Evolutionary conservation across 805 yeast species (phyloP), one percentile per base, ranked within the genome.

Genomic region (Starmerella riodocensis): DNA sequence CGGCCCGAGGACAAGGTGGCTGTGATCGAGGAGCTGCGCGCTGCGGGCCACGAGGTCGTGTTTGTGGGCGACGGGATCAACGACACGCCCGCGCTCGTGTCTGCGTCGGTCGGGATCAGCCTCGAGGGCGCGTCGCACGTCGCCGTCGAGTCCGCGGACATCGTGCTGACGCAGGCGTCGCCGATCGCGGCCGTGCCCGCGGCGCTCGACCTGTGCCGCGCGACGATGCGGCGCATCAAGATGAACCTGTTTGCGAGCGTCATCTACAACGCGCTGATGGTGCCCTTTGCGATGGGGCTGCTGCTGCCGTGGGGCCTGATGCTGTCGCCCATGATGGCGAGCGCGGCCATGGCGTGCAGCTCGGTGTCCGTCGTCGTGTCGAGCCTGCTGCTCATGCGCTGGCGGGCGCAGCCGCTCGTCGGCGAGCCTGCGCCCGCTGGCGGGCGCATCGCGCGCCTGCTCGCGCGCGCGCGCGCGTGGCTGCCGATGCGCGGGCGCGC

Each of bases 21-120:
- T 23, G 66, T 83, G 25, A 74, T 91, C 18, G 60, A 62, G 25
- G 31, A 36, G 3, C 39, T 52, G 29, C 65, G 67, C 35, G 61
- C 83, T 40, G 81, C 77, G 52, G 57, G 54, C 13, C 38, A 42
- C 11, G 36, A 32, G n/a, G 78, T 91, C 30, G 88, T 86, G 5
- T 85, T 93, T 66, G 78, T 91, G 18, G 99, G 99, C 28, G 99
- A 91, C 61, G 99, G 99, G 43, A 82, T 91, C 49, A 91, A 91
- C 58, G 99, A 91, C 57, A 93, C 97, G 0, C 96, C 98, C 0
- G 97, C 97, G 0, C 67, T 91, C 40, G 93, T 83, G 1, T 70
- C 78, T 40, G 80, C 95, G 1, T 83, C 85, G 49, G 61, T 91
- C 16, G 98, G 98, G 19, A 74, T 93, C 52, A 91, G 97, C 9